phyloP scores from a whole-genome alignment of 1,284 basidiomycete species.

The Ceratobasidium sp. region DNA sequence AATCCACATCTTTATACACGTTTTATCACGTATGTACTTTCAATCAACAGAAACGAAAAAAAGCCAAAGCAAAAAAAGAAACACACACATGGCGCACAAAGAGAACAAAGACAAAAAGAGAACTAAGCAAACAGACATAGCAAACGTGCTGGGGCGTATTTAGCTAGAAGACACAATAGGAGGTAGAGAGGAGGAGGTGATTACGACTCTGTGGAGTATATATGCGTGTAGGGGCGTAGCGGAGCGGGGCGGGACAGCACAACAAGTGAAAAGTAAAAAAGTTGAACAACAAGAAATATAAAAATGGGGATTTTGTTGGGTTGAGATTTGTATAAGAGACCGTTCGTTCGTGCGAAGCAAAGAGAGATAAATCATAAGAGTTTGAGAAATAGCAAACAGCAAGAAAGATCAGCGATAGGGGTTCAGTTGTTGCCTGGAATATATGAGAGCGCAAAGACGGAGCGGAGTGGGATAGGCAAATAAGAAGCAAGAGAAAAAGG shows the following conservation, averaged over 20 bases:
- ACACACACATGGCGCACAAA: too few relatives aligned
- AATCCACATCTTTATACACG: too few relatives aligned
- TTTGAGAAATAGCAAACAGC: conserved; percentile 16
- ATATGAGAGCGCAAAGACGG: conserved; percentile 33
- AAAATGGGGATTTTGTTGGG: conserved; percentile 13
- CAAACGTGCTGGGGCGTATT: too few relatives aligned
- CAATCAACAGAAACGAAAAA: too few relatives aligned
- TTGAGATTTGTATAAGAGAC: background rate
- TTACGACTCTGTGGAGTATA: conserved; percentile 15
- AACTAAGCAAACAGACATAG: too few relatives aligned
- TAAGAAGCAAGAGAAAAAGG: background rate
- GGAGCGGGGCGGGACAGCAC: conserved; percentile 16
- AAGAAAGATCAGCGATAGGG: conserved; percentile 35
- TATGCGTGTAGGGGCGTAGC: background rate
- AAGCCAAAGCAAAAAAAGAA: too few relatives aligned
- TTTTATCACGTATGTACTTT: too few relatives aligned
- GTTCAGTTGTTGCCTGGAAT: background rate
- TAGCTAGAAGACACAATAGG: background rate
- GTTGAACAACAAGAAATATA: background rate
- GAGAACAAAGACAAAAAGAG: too few relatives aligned
- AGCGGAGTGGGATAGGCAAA: background rate
- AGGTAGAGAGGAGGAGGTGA: background rate
- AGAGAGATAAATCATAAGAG: background rate
- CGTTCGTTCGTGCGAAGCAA: conserved; percentile 16
- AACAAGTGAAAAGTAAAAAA: background rate